Percentiles rank a stretch among this genome's conserved stretches.
Evolutionary conservation across 2,329 filamentous ascomycete species (phyloP).

Genomic region (Madurella fahalii): DNA sequence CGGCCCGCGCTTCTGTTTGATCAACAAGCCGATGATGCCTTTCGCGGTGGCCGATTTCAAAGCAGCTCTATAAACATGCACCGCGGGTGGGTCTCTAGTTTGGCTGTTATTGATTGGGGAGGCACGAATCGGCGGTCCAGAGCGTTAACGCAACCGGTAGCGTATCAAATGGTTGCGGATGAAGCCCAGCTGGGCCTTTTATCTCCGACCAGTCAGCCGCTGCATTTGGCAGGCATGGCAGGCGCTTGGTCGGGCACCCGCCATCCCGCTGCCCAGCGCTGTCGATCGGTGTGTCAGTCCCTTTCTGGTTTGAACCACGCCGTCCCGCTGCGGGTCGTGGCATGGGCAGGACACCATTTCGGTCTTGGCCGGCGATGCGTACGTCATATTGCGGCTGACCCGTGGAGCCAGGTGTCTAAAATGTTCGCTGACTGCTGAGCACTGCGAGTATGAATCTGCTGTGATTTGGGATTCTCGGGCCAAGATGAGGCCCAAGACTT

Average conservation of each 20-base stretch:
- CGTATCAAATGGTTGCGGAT: too few species aligned
- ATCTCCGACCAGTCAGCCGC: not conserved
- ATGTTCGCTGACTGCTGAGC: not conserved
- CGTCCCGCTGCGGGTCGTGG: not conserved
- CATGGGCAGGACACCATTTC: not conserved
- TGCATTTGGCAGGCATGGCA: not conserved
- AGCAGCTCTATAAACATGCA: not conserved
- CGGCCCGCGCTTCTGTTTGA: not conserved
- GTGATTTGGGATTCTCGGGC: not conserved
- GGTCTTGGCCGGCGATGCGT: not conserved
- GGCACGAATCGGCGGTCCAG: not conserved
- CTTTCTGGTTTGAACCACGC: not conserved
- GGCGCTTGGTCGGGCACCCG: too few species aligned
- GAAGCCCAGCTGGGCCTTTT: not conserved
- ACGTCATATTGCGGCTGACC: not conserved
- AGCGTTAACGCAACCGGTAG: too few species aligned
- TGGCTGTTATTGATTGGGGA: not conserved
- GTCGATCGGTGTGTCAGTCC: too few species aligned
- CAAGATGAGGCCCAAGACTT: not conserved
- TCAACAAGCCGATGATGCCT: not conserved
- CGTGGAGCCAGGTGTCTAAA: not conserved
- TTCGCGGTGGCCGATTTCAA: not conserved
- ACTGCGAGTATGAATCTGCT: not conserved
- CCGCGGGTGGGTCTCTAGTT: not conserved
- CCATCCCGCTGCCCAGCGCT: too few species aligned